Base-by-base conservation (phyloP, 2,329 filamentous ascomycete genomes). In the Pseudocercospora pini-densiflorae region DNA sequence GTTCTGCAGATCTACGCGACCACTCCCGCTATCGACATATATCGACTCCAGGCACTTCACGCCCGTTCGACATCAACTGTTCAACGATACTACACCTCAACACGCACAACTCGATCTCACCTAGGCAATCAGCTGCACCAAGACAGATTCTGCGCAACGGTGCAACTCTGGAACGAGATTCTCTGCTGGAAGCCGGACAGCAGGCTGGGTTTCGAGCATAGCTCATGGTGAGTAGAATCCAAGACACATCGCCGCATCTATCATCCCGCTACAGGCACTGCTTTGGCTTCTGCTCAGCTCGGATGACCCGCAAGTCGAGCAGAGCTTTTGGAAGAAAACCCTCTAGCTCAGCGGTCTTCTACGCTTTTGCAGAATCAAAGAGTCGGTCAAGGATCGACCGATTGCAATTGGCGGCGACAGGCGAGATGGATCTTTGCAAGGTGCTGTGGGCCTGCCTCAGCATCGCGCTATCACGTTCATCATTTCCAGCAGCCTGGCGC, bases 41-140 rank as follows among this genome's bases (percentile, higher is more conserved):
- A 71, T 68, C 68, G 66, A 59, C 51, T 61, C 61, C 68, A 67
- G 63, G 59, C 68, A 68, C 64, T 64, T 62, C 62, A 63, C 64
- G 53, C 45, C 64, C 65, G 63, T 67, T 69, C 66, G 62, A 70
- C 68, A 49, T 60, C 65, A 61, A 27, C 67, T 66, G 65, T 67
- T 62, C 60, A 62, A 64, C 65, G 45, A 33, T 62, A 63, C 53
- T 47, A 65, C 64, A 40, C 23, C 24, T 63, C 54, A 33, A 49
- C 62, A 64, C 67, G 57, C 65, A 71, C 64, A 59, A 61, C 43
- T 61, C 49, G 63, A 61, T 51, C 58, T 66, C 57, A 36, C 61
- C 51, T 29, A 12, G 62, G 60, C 64, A 67, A 21, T 40, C 49
- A 36, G 60, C 57, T 36, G 53, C 59, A 62, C 63, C 43, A 55